These are phyloP conservation scores for Blumeria graminis DNA, from an alignment of 2,329 filamentous ascomycete species.

Conservation along the genomic window DNA sequence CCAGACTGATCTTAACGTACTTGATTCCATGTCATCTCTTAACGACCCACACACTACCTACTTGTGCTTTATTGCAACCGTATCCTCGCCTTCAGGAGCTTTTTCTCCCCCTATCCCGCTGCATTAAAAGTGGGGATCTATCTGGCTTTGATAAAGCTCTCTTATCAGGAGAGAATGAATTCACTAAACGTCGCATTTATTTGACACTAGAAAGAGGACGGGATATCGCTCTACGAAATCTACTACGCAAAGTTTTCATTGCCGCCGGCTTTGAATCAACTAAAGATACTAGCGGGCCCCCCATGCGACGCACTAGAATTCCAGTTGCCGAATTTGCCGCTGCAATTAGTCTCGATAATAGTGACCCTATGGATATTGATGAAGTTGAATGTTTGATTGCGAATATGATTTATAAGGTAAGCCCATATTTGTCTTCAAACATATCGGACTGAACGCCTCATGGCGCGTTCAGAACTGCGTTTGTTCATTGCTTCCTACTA, in stretches of 20 bases:
- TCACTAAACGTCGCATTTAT: constrained; percentile 82
- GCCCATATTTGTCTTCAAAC: neutral
- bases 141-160: constrained; percentile 65
- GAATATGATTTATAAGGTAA: constrained; percentile 96
- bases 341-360: constrained; percentile 51
- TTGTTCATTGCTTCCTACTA: neutral
- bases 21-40: constrained; percentile 83
- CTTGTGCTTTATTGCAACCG: constrained; percentile 39
- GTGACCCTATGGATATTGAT: constrained; percentile 50
- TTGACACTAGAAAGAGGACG: constrained; percentile 78
- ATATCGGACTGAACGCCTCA: too few species aligned
- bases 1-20: constrained; percentile 73
- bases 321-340: constrained; percentile 66
- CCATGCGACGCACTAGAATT: constrained; percentile 50
- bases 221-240: constrained; percentile 75
- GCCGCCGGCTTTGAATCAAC: constrained; percentile 57
- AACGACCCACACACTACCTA: constrained; percentile 68
- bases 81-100: constrained; percentile 55
- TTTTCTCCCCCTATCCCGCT: constrained; percentile 53
- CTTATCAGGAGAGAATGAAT: constrained; percentile 63
- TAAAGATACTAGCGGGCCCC: constrained; percentile 40
- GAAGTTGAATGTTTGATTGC: constrained; percentile 89
- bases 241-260: constrained; percentile 78
- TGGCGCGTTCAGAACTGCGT: too few species aligned
- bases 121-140: constrained; percentile 65